phyloP scores from a whole-genome alignment of 495 filamentous ascomycete genomes.

The Xylaria telfairii region DNA sequence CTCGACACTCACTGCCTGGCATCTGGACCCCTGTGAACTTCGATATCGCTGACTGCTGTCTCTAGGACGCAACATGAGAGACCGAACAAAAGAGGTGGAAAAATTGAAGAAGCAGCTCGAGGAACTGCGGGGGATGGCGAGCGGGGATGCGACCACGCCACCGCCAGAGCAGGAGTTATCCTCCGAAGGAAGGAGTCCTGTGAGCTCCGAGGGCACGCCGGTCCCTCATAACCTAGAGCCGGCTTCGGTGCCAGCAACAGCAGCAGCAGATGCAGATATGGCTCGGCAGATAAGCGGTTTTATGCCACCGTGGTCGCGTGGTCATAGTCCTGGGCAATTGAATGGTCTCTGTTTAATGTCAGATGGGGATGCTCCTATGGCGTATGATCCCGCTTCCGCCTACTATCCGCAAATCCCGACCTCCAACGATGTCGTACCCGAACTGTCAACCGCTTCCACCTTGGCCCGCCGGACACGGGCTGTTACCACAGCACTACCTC shows the following conservation, averaged over 20 bases:
- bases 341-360: slow-evolving; percentile 34
- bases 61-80: slow-evolving; percentile 42
- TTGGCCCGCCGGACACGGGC: slow-evolving; percentile 33
- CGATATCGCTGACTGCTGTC: slow-evolving; percentile 25
- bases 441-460: slow-evolving; percentile 27
- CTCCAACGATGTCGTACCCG: slow-evolving; percentile 37
- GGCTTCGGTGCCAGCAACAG: slow-evolving; percentile 21
- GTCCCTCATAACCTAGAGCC: slow-evolving; percentile 30
- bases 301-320: slow-evolving; percentile 37
- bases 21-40: neutral
- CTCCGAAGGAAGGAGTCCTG: slow-evolving; percentile 37
- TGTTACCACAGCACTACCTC: slow-evolving; percentile 32
- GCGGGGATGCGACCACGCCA: slow-evolving; percentile 34
- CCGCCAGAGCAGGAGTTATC: slow-evolving; percentile 40
- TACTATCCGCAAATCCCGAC: slow-evolving; percentile 35
- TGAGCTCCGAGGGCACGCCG: slow-evolving; percentile 33
- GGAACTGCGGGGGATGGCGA: slow-evolving; percentile 38
- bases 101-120: slow-evolving; percentile 42
- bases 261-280: slow-evolving; percentile 32
- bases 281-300: slow-evolving; percentile 36
- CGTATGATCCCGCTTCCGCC: slow-evolving; percentile 31
- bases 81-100: slow-evolving; percentile 42
- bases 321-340: slow-evolving; percentile 33
- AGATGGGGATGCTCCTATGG: slow-evolving; percentile 34
- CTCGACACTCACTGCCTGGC: neutral